These are phyloP conservation scores for Pascua sp. DNA, from an alignment of 1,284 basidiomycete species.

Conservation along the genomic window DNA sequence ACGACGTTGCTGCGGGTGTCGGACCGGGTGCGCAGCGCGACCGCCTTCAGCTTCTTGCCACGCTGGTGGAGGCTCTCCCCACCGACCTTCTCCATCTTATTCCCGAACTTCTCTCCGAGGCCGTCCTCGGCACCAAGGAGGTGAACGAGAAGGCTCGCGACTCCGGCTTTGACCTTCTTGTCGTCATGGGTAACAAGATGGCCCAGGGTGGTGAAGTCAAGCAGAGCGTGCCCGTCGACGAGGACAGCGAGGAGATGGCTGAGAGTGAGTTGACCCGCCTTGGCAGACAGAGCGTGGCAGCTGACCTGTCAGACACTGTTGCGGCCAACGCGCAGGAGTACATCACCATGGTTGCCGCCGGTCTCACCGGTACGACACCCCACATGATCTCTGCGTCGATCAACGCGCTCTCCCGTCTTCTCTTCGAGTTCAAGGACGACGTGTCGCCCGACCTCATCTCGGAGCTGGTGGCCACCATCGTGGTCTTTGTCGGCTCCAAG, in stretches of 20 bases:
- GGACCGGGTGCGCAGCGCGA: slow-evolving; percentile 87
- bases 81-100: slow-evolving; percentile 74
- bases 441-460: slow-evolving; percentile 73
- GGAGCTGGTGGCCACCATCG: slow-evolving; percentile 81
- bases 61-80: slow-evolving; percentile 70
- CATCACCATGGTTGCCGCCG: slow-evolving; percentile 94
- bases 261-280: slow-evolving; percentile 54
- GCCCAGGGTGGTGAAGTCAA: slow-evolving; percentile 77
- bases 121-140: slow-evolving; percentile 96
- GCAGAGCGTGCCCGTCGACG: slow-evolving; percentile 66
- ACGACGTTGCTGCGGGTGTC: slow-evolving; percentile 59
- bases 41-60: slow-evolving; percentile 71
- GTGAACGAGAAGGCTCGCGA: slow-evolving; percentile 87
- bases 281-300: neutral
- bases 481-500: slow-evolving; percentile 84
- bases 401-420: slow-evolving; percentile 84
- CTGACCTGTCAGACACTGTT: slow-evolving; percentile 50
- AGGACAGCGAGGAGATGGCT: slow-evolving; percentile 62
- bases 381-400: slow-evolving; percentile 99
- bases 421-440: slow-evolving; percentile 92
- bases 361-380: slow-evolving; percentile 85
- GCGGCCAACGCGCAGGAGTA: slow-evolving; percentile 85
- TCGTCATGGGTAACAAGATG: slow-evolving; percentile 94
- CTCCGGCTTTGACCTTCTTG: slow-evolving; percentile 85
- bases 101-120: slow-evolving; percentile 87